These are phyloP conservation scores for Blastomyces percursus DNA, from an alignment of 2,329 filamentous ascomycete genomes.

Conservation along the genomic window DNA sequence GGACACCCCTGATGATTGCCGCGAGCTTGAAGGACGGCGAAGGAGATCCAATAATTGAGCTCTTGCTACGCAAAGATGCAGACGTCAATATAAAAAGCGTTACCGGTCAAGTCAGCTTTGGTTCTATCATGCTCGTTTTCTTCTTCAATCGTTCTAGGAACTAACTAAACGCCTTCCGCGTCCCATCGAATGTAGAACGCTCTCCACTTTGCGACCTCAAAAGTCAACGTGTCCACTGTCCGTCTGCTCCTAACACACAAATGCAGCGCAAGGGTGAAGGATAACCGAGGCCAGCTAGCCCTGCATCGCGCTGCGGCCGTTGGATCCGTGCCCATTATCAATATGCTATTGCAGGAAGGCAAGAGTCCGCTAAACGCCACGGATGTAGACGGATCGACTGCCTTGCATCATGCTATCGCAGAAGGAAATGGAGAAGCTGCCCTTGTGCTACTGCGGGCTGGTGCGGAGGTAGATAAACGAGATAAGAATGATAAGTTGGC, in stretches of 20 bases:
- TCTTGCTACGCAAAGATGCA: constrained; percentile 37
- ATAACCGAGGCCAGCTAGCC: constrained; percentile 78
- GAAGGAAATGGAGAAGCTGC: constrained; percentile 67
- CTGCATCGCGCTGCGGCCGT: constrained; percentile 85
- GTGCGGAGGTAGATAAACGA: constrained; percentile 69
- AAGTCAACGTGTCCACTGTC: constrained; percentile 73
- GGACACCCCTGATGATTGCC: constrained; percentile 43
- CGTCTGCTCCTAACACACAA: constrained; percentile 63
- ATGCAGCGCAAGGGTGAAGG: constrained; percentile 68
- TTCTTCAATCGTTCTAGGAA: background rate
- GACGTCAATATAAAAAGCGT: constrained; percentile 36
- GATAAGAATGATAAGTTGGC: constrained; percentile 60
- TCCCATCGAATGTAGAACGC: constrained; percentile 49
- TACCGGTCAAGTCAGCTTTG: constrained; percentile 31
- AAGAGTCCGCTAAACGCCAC: constrained; percentile 72
- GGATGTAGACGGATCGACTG: constrained; percentile 73
- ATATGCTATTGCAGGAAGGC: constrained; percentile 60
- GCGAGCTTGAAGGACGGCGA: constrained; percentile 37
- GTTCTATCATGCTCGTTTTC: background rate
- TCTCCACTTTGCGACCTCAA: constrained; percentile 84
- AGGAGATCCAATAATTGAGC: constrained; percentile 35
- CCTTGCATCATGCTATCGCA: constrained; percentile 63
- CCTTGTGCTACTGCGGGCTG: constrained; percentile 67
- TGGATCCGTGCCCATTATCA: constrained; percentile 78
- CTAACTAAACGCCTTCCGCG: background rate